phyloP scores from a whole-genome alignment of 768 basidiomycete genomes.

The Termitomyces sp. region DNA sequence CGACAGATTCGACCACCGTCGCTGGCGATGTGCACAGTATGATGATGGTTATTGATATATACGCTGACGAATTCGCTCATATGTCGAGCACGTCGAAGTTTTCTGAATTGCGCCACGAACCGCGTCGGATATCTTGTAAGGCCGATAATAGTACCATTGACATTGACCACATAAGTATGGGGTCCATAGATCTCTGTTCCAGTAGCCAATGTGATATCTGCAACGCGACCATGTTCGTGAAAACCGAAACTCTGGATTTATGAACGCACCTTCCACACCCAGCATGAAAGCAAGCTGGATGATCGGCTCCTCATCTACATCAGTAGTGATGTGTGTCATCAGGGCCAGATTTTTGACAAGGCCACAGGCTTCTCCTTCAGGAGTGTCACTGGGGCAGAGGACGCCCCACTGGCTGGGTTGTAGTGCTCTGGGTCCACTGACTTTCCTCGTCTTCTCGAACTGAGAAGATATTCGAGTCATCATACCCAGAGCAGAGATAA shows the following conservation, averaged over 20 bases:
- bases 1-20: slow-evolving; percentile 98
- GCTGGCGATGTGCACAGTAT: slow-evolving; percentile 90
- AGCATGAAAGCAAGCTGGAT: slow-evolving; percentile 86
- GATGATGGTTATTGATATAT: slow-evolving; percentile 95
- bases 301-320: slow-evolving; percentile 94
- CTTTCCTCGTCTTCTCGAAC: slow-evolving; percentile 99
- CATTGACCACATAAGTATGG: slow-evolving; percentile 90
- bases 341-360: slow-evolving; percentile 97
- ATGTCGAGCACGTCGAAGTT: slow-evolving; percentile 84
- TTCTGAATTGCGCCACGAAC: slow-evolving; percentile 89
- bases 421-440: slow-evolving; percentile 93
- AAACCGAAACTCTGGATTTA: background rate
- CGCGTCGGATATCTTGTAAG: slow-evolving; percentile 79
- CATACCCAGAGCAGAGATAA: slow-evolving; percentile 98
- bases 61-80: slow-evolving; percentile 96
- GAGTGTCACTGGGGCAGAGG: slow-evolving; percentile 96
- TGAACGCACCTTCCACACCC: slow-evolving; percentile 83
- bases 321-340: slow-evolving; percentile 99
- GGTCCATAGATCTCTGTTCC: slow-evolving; percentile 96
- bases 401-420: slow-evolving; percentile 99
- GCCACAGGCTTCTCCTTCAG: slow-evolving; percentile 99
- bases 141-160: slow-evolving; percentile 95
- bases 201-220: slow-evolving; percentile 87
- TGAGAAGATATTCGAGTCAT: slow-evolving; percentile 99
- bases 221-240: slow-evolving; percentile 11